Evolutionary conservation across 441 rosid genomes (phyloP).

Genomic region (Adansonia rubrostipa): DNA sequence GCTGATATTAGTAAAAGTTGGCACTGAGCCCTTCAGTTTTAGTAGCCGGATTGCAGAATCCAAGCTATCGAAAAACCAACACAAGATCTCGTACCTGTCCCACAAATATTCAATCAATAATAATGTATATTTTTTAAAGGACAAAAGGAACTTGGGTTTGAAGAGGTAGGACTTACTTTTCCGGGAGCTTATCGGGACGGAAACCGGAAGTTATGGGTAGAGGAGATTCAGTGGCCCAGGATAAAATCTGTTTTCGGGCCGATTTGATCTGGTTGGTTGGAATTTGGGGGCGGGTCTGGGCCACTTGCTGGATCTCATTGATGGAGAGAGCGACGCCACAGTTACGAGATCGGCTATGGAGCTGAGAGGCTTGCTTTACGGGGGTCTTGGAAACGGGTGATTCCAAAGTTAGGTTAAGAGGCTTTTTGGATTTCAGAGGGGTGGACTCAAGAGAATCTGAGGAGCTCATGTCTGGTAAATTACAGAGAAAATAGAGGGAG

Average conservation of each 20-base stretch:
- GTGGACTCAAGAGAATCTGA: slow-evolving; percentile 33
- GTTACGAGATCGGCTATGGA: slow-evolving; percentile 54
- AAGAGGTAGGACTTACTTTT: slow-evolving; percentile 56
- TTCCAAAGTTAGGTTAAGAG: slow-evolving; percentile 31
- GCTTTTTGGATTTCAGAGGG: slow-evolving; percentile 55
- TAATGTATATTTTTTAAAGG: not conserved
- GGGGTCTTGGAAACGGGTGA: slow-evolving; percentile 60
- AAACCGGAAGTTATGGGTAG: slow-evolving; percentile 7
- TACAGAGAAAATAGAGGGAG: not conserved
- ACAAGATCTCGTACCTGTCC: slow-evolving; percentile 60
- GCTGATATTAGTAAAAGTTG: slow-evolving; percentile 59
- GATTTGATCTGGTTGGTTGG: slow-evolving; percentile 38
- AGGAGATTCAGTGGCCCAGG: slow-evolving; percentile 35
- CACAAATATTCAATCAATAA: slow-evolving; percentile 13
- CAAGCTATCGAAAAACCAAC: slow-evolving; percentile 66
- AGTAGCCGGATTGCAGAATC: slow-evolving; percentile 60
- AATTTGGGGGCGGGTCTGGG: slow-evolving; percentile 44
- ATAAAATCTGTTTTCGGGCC: slow-evolving; percentile 53
- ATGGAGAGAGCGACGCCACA: slow-evolving; percentile 65
- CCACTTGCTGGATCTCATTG: slow-evolving; percentile 61
- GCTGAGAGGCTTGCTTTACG: slow-evolving; percentile 47
- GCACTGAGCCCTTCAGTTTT: slow-evolving; percentile 55
- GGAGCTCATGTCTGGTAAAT: slow-evolving; percentile 39
- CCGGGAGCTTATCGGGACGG: slow-evolving; percentile 44
- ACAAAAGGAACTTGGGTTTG: not conserved